phyloP scores from a whole-genome alignment of 768 basidiomycete species.

The Termitomyces sp. region DNA sequence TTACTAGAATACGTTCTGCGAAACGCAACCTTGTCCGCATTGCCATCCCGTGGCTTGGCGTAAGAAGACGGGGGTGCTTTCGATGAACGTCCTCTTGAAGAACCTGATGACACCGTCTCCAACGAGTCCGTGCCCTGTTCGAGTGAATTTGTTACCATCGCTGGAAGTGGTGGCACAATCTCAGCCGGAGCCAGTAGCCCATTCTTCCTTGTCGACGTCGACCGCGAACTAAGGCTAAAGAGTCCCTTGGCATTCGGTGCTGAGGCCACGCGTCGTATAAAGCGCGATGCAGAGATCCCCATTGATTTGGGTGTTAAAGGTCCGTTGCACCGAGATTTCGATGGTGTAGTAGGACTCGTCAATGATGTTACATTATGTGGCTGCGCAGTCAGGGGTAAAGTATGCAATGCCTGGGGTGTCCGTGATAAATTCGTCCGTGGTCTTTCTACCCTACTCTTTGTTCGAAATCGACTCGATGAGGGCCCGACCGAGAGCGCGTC shows the following conservation, averaged over 20 bases:
- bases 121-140: constrained; percentile 66
- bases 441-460: constrained; percentile 45
- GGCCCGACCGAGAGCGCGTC: constrained; percentile 34
- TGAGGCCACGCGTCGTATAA: constrained; percentile 92
- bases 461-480: constrained; percentile 23
- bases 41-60: constrained; percentile 39
- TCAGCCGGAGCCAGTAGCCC: constrained; percentile 73
- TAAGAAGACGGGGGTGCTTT: constrained; percentile 35
- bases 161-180: constrained; percentile 49
- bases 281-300: constrained; percentile 74
- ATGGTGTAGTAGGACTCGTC: constrained; percentile 31
- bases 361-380: constrained; percentile 40
- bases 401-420: constrained; percentile 21
- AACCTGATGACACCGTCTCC: constrained; percentile 75
- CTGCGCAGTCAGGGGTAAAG: constrained; percentile 36
- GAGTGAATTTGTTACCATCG: constrained; percentile 39
- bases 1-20: constrained; percentile 95
- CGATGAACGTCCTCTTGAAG: constrained; percentile 52
- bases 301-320: constrained; percentile 66
- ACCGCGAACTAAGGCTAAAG: constrained; percentile 59
- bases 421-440: constrained; percentile 24
- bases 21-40: constrained; percentile 61
- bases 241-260: constrained; percentile 95
- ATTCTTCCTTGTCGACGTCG: constrained; percentile 62
- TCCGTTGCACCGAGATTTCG: constrained; percentile 42